These are phyloP conservation scores for Aeminium ludgeri DNA, from an alignment of 495 filamentous ascomycete genomes.

Conservation along the genomic window DNA sequence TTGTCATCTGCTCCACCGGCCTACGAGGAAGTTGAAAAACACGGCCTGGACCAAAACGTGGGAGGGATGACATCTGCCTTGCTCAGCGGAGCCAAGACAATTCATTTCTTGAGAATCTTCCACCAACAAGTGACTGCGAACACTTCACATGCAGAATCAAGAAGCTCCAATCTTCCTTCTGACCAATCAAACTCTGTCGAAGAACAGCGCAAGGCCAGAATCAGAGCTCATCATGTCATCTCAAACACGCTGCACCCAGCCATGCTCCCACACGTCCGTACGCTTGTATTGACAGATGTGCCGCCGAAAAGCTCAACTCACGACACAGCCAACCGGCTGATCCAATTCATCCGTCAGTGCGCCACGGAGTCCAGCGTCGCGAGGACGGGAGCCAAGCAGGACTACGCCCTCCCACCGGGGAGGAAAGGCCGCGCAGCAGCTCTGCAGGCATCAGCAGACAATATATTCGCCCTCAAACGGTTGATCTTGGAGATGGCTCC, in stretches of 20 bases:
- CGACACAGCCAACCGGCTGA: slow-evolving; percentile 32
- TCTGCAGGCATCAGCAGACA: slow-evolving; percentile 17
- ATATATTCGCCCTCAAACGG: slow-evolving; percentile 33
- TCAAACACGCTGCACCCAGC: slow-evolving; percentile 34
- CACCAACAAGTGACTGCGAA: no score
- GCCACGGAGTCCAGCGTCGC: slow-evolving; percentile 42
- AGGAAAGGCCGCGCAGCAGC: slow-evolving; percentile 31
- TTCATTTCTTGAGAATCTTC: no score
- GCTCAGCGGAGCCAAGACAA: no score
- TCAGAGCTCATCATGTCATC: slow-evolving; percentile 1
- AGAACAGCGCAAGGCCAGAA: slow-evolving; percentile 15
- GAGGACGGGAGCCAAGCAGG: slow-evolving; percentile 34
- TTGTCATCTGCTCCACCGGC: no score
- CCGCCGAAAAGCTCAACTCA: slow-evolving; percentile 33
- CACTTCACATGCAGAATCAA: no score
- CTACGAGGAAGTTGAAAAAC: slow-evolving; percentile 22
- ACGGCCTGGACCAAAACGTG: slow-evolving; percentile 41
- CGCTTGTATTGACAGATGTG: slow-evolving; percentile 42
- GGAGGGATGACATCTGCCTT: no score
- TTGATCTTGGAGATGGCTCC: slow-evolving; percentile 42
- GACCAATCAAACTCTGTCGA: slow-evolving; percentile 6
- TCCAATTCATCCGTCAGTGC: slow-evolving; percentile 41
- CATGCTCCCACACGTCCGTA: slow-evolving; percentile 38
- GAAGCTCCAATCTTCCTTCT: neutral
- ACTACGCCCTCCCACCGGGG: slow-evolving; percentile 35